A percentile compares a stretch with the other conserved stretches of the same genome.
Evolutionary conservation across 345 rosid genomes (phyloP).

Genomic region (Cardiospermum halicacabum): DNA sequence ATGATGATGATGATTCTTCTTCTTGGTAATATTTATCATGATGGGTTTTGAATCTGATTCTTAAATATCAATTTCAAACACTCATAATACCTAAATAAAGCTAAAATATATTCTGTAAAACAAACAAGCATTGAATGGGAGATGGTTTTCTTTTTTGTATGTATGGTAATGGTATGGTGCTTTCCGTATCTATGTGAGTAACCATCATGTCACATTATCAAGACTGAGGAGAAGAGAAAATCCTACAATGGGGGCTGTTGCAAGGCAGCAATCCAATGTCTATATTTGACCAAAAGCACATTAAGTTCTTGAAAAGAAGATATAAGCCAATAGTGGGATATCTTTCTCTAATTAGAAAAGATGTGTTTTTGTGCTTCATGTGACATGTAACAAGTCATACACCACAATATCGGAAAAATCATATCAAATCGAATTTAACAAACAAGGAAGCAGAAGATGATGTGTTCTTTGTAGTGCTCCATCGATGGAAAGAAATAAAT

Average conservation of each 20-base stretch:
- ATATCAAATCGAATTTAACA: constrained; percentile 3
- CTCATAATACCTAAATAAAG: neutral
- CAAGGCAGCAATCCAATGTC: constrained; percentile 23
- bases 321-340: constrained; percentile 16
- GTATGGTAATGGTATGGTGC: neutral
- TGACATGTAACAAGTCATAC: constrained; percentile 18
- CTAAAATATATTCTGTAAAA: constrained; percentile 6
- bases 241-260: constrained; percentile 15
- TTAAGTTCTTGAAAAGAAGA: constrained; percentile 13
- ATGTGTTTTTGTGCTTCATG: constrained; percentile 27
- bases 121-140: neutral
- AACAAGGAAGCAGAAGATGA: constrained; percentile 18
- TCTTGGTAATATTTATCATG: constrained; percentile 11
- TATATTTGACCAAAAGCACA: constrained; percentile 25
- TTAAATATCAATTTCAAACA: constrained; percentile 2
- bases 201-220: neutral
- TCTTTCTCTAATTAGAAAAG: constrained; percentile 22
- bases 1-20: too few species aligned
- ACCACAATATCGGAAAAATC: constrained; percentile 20
- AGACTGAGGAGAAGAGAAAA: neutral
- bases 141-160: too few species aligned
- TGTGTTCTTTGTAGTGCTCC: constrained; percentile 11
- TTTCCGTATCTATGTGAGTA: neutral
- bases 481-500: constrained; percentile 10
- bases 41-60: constrained; percentile 26